A percentile compares a stretch with the other conserved stretches of the same genome.
Conservation (phyloP, 352 stramenopile genomes). For the Hyaloperonospora arabidopsidis region DNA sequence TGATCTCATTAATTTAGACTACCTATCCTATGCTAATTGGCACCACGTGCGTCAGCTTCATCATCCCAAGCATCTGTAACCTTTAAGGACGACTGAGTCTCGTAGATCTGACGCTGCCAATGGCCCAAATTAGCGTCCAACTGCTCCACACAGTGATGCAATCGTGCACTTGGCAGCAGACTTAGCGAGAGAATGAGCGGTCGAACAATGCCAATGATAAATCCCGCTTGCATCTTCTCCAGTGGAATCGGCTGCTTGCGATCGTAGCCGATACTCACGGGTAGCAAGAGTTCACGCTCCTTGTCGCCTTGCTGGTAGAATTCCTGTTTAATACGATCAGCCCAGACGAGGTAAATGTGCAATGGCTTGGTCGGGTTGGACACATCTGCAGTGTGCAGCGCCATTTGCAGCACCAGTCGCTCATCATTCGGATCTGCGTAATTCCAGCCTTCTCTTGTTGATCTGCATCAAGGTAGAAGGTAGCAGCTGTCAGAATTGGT, state of each 20-base stretch:
- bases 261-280: constrained; percentile 87
- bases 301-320: constrained; percentile 94
- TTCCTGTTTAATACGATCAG: constrained; percentile 86
- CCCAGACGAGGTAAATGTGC: constrained; percentile 76
- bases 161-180: constrained; percentile 39
- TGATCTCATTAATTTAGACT: constrained; percentile 6
- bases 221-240: constrained; percentile 88
- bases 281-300: constrained; percentile 81
- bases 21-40: not conserved
- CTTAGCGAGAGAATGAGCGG: constrained; percentile 63
- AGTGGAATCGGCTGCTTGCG: constrained; percentile 78
- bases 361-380: constrained; percentile 88
- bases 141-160: constrained; percentile 57
- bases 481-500: constrained; percentile 3
- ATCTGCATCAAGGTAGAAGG: constrained; percentile 9
- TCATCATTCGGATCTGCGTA: constrained; percentile 56
- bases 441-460: constrained; percentile 45
- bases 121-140: constrained; percentile 57
- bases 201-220: constrained; percentile 90
- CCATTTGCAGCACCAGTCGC: constrained; percentile 66
- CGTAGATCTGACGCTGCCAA: constrained; percentile 63
- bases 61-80: constrained; percentile 8
- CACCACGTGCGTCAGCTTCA: constrained; percentile 4
- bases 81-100: constrained; percentile 25
- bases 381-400: constrained; percentile 88